Base-by-base conservation (phyloP, 352 stramenopile genomes). In the Globisporangium lucens region DNA sequence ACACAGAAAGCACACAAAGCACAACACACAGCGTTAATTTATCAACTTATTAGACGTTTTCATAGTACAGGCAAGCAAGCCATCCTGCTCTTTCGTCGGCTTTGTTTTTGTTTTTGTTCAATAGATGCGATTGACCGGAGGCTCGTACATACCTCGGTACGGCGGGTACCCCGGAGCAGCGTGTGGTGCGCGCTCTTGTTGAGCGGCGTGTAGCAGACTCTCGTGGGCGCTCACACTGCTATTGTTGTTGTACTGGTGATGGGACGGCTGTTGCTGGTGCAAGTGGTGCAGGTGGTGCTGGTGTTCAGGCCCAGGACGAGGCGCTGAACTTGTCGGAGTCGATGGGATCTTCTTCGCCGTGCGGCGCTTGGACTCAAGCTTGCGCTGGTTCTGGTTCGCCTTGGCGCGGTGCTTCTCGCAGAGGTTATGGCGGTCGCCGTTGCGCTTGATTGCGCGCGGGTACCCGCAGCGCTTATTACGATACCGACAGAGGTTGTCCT, bases 361-460 rank as follows among this genome's bases (percentile, higher is more conserved):
- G 35, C 83, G 83, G n/a, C 84, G 80, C 69, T 94, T 94, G 61
- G 79, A 87, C 71, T 94, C 87, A 57, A 91, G 83, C 62, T 91
- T 91, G 68, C 84, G 83, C 63, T 94, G 84, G 72, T 90, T 92
- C 73, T 92, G 81, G 67, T 93, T 94, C 56, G 87, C 87, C 63
- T 89, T 89, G 57, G 74, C 69, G 33, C 82, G 78, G 67, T 90
- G 82, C 24, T 73, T 74, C 56, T 90, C 79, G 67, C 82, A 90
- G 56, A 90, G 65, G 35, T 87, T 87, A 52, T 90, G 82, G 47
- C 80, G 79, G 52, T 87, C 81, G 9, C 82, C 82, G 43, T 90
- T 87, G 67, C 80, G 80, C 68, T 90, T 90, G 56, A 84, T 82
- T 12, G 78, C 78, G n/a, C 82, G 82, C 36, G 77, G 70, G 59